phyloP scores from a whole-genome alignment of 2,329 filamentous ascomycete genomes.

The Keithomyces neogunnii region DNA sequence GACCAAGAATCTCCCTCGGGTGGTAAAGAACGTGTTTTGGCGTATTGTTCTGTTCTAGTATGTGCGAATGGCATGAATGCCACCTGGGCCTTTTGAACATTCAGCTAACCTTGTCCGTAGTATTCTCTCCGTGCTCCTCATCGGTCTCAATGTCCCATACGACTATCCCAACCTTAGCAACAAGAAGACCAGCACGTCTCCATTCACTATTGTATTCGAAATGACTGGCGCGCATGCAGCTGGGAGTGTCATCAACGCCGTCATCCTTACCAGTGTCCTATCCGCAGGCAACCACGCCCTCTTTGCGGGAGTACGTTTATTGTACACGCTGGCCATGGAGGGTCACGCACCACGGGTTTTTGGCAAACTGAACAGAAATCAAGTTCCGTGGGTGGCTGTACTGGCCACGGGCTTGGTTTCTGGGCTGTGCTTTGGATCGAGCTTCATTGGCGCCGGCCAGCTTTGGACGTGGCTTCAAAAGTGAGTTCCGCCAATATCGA shows the following conservation, averaged over 20 bases:
- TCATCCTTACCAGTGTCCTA: constrained; percentile 35
- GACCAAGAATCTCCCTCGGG: constrained; percentile 49
- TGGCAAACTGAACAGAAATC: constrained; percentile 24
- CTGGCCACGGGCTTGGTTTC: constrained; percentile 47
- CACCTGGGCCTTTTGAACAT: neutral
- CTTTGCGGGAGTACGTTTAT: constrained; percentile 24
- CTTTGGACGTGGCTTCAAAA: constrained; percentile 61
- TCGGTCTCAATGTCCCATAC: constrained; percentile 54
- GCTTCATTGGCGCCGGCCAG: constrained; percentile 56
- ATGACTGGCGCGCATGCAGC: constrained; percentile 44
- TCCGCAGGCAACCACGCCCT: constrained; percentile 29
- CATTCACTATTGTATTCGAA: constrained; percentile 50
- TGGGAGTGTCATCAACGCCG: constrained; percentile 49
- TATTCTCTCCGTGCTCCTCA: constrained; percentile 28
- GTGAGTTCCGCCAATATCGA: constrained; percentile 21
- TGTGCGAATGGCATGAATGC: constrained; percentile 1
- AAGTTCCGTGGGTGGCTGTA: constrained; percentile 30
- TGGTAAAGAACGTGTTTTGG: constrained; percentile 59
- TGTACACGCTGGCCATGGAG: constrained; percentile 28
- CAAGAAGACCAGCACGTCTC: constrained; percentile 26
- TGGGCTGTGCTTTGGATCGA: constrained; percentile 55
- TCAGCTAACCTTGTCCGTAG: constrained; percentile 11
- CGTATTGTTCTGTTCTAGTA: constrained; percentile 46
- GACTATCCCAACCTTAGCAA: constrained; percentile 27
- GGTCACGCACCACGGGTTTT: constrained; percentile 49